Conservation (phyloP, 208 protist species). For the Angomonas deanei region DNA sequence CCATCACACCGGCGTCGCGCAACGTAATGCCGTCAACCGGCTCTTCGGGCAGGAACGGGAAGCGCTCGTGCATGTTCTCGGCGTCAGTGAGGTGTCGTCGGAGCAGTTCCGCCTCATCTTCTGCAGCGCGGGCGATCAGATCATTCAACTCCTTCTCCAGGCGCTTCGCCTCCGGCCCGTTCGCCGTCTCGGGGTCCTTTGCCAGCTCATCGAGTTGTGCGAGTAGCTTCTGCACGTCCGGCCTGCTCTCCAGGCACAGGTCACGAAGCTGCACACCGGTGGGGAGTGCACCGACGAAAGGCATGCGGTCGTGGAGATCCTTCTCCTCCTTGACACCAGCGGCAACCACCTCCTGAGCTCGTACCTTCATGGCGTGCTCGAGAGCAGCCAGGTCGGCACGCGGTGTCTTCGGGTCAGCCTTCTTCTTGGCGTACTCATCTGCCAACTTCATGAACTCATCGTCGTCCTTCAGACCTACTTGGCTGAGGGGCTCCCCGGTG, state of each 20-base stretch:
- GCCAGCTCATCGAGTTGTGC: conserved; percentile 28
- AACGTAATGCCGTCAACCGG: conserved; percentile 29
- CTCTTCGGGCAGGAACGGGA: conserved; percentile 44
- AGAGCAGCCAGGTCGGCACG: conserved; percentile 1
- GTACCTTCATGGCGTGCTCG: conserved; percentile 22
- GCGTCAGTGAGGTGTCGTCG: conserved; percentile 19
- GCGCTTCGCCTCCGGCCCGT: conserved; percentile 21
- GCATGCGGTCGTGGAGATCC: conserved; percentile 16
- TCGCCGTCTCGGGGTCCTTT: too few species aligned
- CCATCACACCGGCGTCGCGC: conserved; percentile 22
- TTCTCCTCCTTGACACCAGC: conserved; percentile 14
- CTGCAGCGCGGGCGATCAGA: conserved; percentile 22
- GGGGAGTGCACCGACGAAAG: conserved; percentile 26
- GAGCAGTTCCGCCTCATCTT: conserved; percentile 29
- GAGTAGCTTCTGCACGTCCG: conserved; percentile 21
- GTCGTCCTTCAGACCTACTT: conserved; percentile 14
- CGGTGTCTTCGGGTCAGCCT: not conserved
- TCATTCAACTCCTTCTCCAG: conserved; percentile 48
- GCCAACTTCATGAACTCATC: conserved; percentile 11
- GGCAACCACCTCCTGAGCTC: conserved; percentile 14
- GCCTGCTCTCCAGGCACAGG: conserved; percentile 21
- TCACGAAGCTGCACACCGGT: conserved; percentile 23
- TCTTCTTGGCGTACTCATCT: conserved; percentile 10
- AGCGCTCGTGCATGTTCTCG: conserved; percentile 32
- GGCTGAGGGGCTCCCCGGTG: conserved; percentile 8